phyloP scores from a whole-genome alignment of 2,329 filamentous ascomycete genomes.

The Xylariaceae sp. region DNA sequence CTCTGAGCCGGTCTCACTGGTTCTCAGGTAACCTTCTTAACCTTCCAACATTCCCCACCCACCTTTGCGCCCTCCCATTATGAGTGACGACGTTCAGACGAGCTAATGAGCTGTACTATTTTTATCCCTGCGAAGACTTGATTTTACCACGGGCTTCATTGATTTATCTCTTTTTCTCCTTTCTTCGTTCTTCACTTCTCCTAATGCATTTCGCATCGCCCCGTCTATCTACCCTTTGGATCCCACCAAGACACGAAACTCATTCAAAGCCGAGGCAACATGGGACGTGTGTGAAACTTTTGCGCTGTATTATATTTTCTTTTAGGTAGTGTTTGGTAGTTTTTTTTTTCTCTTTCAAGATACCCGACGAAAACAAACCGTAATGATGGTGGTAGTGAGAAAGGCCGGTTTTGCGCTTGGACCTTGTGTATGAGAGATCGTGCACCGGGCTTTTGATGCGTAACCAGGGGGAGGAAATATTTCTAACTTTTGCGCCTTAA shows the following conservation, averaged over 20 bases:
- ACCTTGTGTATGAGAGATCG: too few relatives aligned
- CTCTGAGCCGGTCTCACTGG: constrained; percentile 10
- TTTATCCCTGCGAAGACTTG: not conserved
- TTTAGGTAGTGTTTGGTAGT: not conserved
- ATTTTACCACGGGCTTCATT: not conserved
- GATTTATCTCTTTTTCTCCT: not conserved
- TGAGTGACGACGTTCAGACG: constrained; percentile 8
- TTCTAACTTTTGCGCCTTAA: too few relatives aligned
- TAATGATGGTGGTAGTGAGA: not conserved
- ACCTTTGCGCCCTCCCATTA: constrained; percentile 1
- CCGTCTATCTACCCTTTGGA: too few relatives aligned
- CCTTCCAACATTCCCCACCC: not conserved
- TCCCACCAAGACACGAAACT: too few relatives aligned
- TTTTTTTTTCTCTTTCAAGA: not conserved
- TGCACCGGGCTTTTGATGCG: too few relatives aligned
- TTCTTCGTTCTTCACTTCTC: not conserved
- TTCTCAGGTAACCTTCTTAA: not conserved
- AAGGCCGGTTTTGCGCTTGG: too few relatives aligned
- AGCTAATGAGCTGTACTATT: not conserved
- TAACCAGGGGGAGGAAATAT: too few relatives aligned
- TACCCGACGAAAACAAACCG: not conserved
- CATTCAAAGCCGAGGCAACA: not conserved
- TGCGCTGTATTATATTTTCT: not conserved
- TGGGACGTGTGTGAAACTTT: not conserved
- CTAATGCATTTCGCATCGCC: too few relatives aligned